Percentiles rank a stretch among this genome's conserved stretches.
Evolutionary conservation across 2,329 filamentous ascomycete species (phyloP).

Genomic region (Rhytidhysteron rufulum): DNA sequence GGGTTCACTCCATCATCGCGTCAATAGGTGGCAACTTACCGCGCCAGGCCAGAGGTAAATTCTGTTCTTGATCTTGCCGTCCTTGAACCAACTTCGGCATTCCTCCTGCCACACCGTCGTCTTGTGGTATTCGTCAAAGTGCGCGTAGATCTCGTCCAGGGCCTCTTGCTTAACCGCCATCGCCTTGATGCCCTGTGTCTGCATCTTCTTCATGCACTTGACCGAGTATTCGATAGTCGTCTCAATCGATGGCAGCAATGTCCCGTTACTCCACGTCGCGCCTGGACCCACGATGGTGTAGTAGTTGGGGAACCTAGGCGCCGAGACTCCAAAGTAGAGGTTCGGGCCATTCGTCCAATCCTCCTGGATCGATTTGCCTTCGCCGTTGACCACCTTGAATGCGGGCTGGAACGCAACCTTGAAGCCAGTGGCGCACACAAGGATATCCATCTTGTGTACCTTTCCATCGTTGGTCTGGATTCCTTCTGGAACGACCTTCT

Average conservation of each 20-base stretch:
- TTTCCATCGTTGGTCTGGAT: slow-evolving; percentile 25
- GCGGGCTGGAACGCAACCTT: slow-evolving; percentile 38
- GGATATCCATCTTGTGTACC: slow-evolving; percentile 27
- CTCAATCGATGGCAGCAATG: slow-evolving; percentile 43
- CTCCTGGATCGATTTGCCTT: slow-evolving; percentile 33
- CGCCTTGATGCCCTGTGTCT: slow-evolving; percentile 11
- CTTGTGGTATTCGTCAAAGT: slow-evolving; percentile 28
- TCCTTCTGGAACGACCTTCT: slow-evolving; percentile 34
- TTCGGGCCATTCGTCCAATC: slow-evolving; percentile 39
- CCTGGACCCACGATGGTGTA: slow-evolving; percentile 42
- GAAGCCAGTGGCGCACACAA: slow-evolving; percentile 32
- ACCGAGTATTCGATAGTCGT: slow-evolving; percentile 35
- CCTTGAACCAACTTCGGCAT: slow-evolving; percentile 34
- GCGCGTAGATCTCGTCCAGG: slow-evolving; percentile 19
- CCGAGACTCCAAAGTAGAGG: slow-evolving; percentile 40
- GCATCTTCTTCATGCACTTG: slow-evolving; percentile 32
- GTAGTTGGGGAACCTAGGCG: slow-evolving; percentile 44
- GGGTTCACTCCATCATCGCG: slow-evolving; percentile 17
- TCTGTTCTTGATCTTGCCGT: slow-evolving; percentile 28
- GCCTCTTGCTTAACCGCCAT: slow-evolving; percentile 7
- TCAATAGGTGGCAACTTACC: slow-evolving; percentile 26
- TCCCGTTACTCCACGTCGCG: slow-evolving; percentile 45
- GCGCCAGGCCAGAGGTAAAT: slow-evolving; percentile 31
- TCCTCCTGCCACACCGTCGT: slow-evolving; percentile 30
- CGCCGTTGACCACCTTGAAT: slow-evolving; percentile 41